Conservation (phyloP, 495 filamentous ascomycete genomes). For the Tuber indicum region DNA sequence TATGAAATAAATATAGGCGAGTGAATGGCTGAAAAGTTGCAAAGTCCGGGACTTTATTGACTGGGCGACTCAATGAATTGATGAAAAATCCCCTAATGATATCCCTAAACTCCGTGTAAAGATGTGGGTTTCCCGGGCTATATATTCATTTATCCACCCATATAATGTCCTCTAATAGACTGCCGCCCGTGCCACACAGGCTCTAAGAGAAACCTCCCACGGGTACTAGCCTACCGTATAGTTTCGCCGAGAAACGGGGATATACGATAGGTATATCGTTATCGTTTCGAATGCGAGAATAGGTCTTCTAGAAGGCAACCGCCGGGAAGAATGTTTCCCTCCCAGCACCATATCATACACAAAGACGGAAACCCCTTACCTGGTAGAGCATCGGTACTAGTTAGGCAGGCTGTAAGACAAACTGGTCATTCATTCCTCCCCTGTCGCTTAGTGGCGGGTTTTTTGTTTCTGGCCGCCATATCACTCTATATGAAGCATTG, state of each 20-base stretch:
- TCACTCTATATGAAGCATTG: neutral
- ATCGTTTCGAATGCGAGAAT: neutral
- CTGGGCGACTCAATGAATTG: neutral
- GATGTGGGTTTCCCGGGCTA: neutral
- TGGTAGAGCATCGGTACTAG: neutral
- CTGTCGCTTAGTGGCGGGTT: neutral
- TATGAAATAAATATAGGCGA: neutral
- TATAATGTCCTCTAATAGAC: neutral
- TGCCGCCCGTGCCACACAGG: neutral
- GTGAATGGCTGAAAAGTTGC: neutral
- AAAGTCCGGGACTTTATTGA: neutral
- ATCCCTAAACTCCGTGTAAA: neutral
- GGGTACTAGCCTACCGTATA: neutral
- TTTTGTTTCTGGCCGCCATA: neutral
- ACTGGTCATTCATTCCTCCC: neutral
- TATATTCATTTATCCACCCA: neutral
- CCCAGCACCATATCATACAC: neutral
- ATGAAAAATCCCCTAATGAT: neutral
- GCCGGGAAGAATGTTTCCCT: neutral
- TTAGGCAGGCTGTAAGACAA: neutral
- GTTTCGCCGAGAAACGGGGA: neutral
- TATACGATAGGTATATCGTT: neutral
- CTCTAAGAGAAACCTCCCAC: neutral
- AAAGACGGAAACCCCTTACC: neutral
- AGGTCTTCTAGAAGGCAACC: neutral